Evolutionary conservation across 306 rosid species (phyloP).

Genomic region (Morella rubra): DNA sequence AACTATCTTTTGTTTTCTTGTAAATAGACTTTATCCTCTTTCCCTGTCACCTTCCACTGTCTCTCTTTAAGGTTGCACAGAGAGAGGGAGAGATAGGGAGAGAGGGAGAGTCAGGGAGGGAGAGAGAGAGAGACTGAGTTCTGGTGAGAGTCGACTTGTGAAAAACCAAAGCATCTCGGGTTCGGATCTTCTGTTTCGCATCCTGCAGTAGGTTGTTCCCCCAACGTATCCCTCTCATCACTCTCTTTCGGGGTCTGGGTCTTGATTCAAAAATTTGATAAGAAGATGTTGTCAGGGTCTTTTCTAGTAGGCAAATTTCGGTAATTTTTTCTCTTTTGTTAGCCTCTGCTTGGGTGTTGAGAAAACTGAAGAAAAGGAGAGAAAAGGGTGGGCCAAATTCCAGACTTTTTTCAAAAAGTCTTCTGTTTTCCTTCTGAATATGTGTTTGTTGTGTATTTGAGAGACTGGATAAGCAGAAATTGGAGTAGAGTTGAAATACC

Average conservation of each 20-base stretch:
- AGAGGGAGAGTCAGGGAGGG: slow-evolving; percentile 10
- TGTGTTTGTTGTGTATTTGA: not conserved
- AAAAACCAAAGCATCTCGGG: slow-evolving; percentile 29
- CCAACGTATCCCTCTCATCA: slow-evolving; percentile 6
- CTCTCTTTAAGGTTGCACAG: slow-evolving; percentile 55
- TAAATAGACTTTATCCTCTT: slow-evolving; percentile 16
- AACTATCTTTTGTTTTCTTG: not conserved
- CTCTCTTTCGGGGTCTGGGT: slow-evolving; percentile 2
- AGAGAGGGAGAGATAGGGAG: slow-evolving; percentile 32
- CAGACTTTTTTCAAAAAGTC: not conserved
- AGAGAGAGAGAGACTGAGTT: slow-evolving; percentile 34
- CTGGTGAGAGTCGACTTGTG: slow-evolving; percentile 42
- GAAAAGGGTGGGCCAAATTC: slow-evolving; percentile 6
- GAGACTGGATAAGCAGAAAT: slow-evolving; percentile 8
- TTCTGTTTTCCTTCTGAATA: not conserved
- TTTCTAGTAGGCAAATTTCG: slow-evolving; percentile 14
- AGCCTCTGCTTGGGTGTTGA: slow-evolving; percentile 22
- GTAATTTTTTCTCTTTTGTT: slow-evolving; percentile 7
- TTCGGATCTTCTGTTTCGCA: slow-evolving; percentile 4
- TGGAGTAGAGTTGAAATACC: not conserved
- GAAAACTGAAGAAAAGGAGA: slow-evolving; percentile 17
- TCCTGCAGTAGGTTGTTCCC: slow-evolving; percentile 35
- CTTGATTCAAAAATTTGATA: slow-evolving; percentile 21
- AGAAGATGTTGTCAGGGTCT: not conserved
- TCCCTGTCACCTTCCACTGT: slow-evolving; percentile 47